Evolutionary conservation across 805 yeast genomes (phyloP), one percentile per base, ranked within the genome.

Genomic region (Geotrichum ghanense): DNA sequence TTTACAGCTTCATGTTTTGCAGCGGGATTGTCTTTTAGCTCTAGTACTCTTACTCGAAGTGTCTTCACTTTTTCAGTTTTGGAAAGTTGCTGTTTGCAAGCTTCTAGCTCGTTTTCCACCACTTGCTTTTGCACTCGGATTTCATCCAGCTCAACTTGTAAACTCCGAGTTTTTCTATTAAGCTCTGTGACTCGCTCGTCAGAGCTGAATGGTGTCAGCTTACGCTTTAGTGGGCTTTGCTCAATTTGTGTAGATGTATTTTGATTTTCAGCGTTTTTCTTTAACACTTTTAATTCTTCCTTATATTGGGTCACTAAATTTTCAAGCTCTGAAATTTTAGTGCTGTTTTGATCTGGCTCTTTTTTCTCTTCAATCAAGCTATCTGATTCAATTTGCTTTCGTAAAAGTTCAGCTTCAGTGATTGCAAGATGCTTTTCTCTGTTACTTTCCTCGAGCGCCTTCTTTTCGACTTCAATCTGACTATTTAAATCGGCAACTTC

Each of bases 1-100:
- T 79, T 81, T 14, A 80, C 67, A n/a, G 71, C 60, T 57, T 84
- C 89, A 52, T 81, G 81, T 14, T 68, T 68, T 2, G 71, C 47
- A 12, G 79, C 71, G 1, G 95, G 94, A 58, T 81, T 84, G 25
- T 75, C 71, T 42, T 80, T 70, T 48, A 83, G 62, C 59, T 83
- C 83, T 12, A 86, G 60, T 1, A 85, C 70, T 45, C 79, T 71
- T 1, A 41, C 50, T 22, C 48, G 45, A 24, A 45, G 27, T 22
- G 35, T 42, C 23, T 45, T 40, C 34, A 50, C 35, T 17, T 53
- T 45, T 45, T 50, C 54, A 20, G 49, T 27, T 24, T 46, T 48
- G n/a, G 45, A 51, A 35, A 52, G 43, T 25, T 49, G 50, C 42
- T 45, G 44, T 9, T 45, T 35, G 14, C 42, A 17, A 7, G 46